Conservation (phyloP, 202 grass and related monocot genomes). For the Cymbopogon flexuosus region DNA sequence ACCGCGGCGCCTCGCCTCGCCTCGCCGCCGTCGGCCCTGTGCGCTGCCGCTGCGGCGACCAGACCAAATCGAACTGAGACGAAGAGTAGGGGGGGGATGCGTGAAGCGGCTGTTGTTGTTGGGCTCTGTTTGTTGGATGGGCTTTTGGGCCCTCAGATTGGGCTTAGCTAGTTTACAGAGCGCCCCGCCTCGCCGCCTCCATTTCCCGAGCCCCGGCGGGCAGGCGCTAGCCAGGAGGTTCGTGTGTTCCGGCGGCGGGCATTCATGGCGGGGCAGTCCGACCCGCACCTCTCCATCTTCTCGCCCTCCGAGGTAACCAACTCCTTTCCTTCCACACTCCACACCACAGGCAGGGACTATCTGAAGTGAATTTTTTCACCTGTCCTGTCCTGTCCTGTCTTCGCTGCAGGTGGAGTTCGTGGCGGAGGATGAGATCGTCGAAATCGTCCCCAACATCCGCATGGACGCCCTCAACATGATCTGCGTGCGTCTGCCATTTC, state of each 20-base stretch:
- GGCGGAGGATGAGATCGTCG: constrained; percentile 67
- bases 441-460: constrained; percentile 80
- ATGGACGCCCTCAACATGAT: constrained; percentile 87
- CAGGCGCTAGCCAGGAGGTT: neutral
- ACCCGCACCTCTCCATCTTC: constrained; percentile 73
- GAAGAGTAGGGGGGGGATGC: neutral
- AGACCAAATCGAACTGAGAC: neutral
- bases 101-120: neutral
- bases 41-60: neutral
- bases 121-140: neutral
- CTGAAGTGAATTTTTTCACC: neutral
- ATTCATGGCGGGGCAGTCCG: constrained; percentile 42
- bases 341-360: neutral
- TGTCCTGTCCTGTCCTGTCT: neutral
- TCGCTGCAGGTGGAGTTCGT: constrained; percentile 73
- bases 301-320: constrained; percentile 61
- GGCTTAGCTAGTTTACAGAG: neutral
- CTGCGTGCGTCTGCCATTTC: constrained; percentile 39
- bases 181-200: neutral
- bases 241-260: neutral
- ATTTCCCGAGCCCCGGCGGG: too few species aligned
- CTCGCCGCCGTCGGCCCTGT: neutral
- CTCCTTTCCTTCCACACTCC: neutral
- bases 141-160: neutral
- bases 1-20: neutral